phyloP scores from a whole-genome alignment of 768 basidiomycete species.

The Filobasidium floriforme region DNA sequence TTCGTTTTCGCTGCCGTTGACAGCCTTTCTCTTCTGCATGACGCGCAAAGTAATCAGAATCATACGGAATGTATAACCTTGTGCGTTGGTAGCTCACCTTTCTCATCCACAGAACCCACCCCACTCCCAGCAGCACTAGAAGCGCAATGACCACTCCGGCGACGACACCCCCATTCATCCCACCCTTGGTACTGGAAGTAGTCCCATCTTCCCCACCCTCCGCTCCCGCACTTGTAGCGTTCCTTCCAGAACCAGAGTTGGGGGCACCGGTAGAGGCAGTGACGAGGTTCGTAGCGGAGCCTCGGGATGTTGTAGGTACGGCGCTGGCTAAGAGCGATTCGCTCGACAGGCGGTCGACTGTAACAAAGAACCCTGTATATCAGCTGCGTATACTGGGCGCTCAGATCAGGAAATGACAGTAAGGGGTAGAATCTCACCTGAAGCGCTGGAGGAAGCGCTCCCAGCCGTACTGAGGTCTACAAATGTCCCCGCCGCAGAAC shows the following conservation, averaged over 20 bases:
- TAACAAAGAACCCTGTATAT: no score
- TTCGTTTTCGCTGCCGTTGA: background rate
- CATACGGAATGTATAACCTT: no score
- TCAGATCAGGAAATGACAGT: no score
- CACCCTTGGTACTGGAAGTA: background rate
- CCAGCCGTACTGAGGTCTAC: no score
- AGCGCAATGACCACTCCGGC: constrained; percentile 2
- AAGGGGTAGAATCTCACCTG: no score
- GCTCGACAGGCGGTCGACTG: background rate
- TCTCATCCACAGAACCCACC: background rate
- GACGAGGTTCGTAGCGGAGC: background rate
- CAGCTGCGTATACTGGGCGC: no score
- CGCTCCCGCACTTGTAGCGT: background rate
- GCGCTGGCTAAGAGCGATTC: background rate
- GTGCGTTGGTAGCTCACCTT: background rate
- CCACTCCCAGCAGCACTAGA: background rate
- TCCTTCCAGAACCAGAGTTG: background rate
- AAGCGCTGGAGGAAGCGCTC: no score
- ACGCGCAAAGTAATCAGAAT: background rate
- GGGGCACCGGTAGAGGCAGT: background rate
- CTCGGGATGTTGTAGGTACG: background rate
- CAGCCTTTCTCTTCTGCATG: background rate
- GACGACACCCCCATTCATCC: background rate
- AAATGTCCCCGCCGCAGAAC: no score
- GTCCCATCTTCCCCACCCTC: background rate